phyloP scores from a whole-genome alignment of 352 stramenopile species.

The Phytophthora syringae region DNA sequence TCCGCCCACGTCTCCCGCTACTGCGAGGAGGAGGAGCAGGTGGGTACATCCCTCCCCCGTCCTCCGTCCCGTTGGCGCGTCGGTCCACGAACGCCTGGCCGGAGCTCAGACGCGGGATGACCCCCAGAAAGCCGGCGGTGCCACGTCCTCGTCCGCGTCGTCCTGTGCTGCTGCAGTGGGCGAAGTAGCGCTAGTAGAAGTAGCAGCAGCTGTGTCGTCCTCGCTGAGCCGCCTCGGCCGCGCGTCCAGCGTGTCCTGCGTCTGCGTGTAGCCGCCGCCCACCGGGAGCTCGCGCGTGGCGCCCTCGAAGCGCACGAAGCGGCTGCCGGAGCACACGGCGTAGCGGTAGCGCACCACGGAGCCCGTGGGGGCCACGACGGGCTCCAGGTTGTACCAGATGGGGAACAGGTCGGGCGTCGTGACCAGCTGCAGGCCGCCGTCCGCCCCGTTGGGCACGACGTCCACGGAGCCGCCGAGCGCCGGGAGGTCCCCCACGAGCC shows the following conservation, averaged over 20 bases:
- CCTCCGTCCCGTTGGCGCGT: conserved; percentile 55
- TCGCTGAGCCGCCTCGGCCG: conserved; percentile 34
- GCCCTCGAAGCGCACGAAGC: conserved; percentile 80
- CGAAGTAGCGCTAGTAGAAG: neutral
- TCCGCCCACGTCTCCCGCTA: no score
- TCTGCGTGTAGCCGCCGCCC: conserved; percentile 65
- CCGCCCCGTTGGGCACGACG: no score
- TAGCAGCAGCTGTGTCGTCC: conserved; percentile 13
- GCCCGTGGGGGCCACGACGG: conserved; percentile 67
- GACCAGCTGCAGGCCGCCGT: conserved; percentile 75
- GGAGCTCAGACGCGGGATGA: conserved; percentile 83
- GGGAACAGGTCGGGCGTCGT: conserved; percentile 89
- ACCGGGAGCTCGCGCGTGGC: conserved; percentile 64
- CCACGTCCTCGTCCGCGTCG: conserved; percentile 25
- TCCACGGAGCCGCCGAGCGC: conserved; percentile 70
- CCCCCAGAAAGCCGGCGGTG: conserved; percentile 44
- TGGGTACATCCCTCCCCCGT: no score
- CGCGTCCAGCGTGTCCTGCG: conserved; percentile 78
- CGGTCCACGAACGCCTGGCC: conserved; percentile 86
- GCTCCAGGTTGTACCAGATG: conserved; percentile 91
- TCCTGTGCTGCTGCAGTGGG: conserved; percentile 1
- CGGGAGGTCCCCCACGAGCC: conserved; percentile 80
- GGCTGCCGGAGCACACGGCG: conserved; percentile 79
- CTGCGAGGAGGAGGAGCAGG: no score
- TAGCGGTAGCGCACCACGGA: conserved; percentile 86